Evolutionary conservation across 2,329 filamentous ascomycete species (phyloP).

Genomic region (Lecanicillium sp.): DNA sequence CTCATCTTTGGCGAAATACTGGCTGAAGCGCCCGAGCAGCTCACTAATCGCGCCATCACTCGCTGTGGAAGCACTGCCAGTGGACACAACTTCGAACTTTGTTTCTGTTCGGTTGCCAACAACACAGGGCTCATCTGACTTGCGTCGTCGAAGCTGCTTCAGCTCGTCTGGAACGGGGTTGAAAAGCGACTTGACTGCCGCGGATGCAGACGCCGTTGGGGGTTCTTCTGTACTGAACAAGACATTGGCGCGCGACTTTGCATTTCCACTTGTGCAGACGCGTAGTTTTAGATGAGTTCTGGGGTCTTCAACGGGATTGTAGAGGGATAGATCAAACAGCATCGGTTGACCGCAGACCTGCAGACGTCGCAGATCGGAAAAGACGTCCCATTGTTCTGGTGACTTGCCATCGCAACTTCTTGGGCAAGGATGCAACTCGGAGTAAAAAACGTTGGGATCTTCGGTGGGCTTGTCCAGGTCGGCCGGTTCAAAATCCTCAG

Average conservation of each 20-base stretch:
- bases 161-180: too few species aligned
- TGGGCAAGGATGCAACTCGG: background rate
- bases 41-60: too few species aligned
- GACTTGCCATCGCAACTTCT: slow-evolving; percentile 1
- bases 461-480: background rate
- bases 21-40: too few species aligned
- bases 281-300: background rate
- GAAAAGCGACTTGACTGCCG: too few species aligned
- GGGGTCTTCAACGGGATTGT: background rate
- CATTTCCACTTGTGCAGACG: slow-evolving; percentile 1
- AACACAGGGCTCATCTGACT: too few species aligned
- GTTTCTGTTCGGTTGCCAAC: too few species aligned
- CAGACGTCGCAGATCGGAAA: background rate
- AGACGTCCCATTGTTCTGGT: background rate
- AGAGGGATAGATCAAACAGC: background rate
- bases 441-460: background rate
- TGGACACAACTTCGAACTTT: too few species aligned
- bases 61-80: too few species aligned
- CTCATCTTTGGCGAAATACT: too few species aligned
- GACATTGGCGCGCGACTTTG: background rate
- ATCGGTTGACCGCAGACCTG: background rate
- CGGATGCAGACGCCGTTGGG: too few species aligned
- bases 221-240: background rate
- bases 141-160: too few species aligned
- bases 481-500: background rate